Conservation (phyloP, 176 grass and related monocot species). For the Ananas comosus region DNA sequence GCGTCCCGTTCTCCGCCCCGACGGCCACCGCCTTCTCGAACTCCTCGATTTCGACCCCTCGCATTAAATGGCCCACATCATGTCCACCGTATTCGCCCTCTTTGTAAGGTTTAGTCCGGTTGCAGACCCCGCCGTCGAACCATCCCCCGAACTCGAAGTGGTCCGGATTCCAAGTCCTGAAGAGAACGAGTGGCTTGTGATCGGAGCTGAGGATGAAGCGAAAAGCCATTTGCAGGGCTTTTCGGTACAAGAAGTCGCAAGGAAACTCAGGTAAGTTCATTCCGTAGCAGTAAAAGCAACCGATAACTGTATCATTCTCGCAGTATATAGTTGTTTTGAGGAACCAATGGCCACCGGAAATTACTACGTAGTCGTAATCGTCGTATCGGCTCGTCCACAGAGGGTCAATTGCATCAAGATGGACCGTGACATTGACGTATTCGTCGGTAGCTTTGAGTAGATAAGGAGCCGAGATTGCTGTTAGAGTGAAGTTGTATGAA, state of each 20-base stretch:
- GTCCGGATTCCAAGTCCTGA: slow-evolving; percentile 62
- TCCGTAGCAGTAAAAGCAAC: slow-evolving; percentile 59
- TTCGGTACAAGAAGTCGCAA: slow-evolving; percentile 34
- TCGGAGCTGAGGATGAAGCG: slow-evolving; percentile 35
- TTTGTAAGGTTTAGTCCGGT: slow-evolving; percentile 57
- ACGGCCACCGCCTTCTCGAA: slow-evolving; percentile 30
- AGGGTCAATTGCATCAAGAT: slow-evolving; percentile 48
- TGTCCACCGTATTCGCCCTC: slow-evolving; percentile 27
- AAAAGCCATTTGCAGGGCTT: slow-evolving; percentile 35
- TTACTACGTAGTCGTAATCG: slow-evolving; percentile 64
- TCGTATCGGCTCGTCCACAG: slow-evolving; percentile 51
- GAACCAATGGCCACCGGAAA: slow-evolving; percentile 86
- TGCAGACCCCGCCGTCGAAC: slow-evolving; percentile 64
- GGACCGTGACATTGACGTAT: slow-evolving; percentile 41
- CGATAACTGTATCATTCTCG: slow-evolving; percentile 40
- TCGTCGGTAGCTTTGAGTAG: slow-evolving; percentile 53
- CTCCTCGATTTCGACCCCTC: slow-evolving; percentile 57
- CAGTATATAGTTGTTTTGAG: slow-evolving; percentile 61
- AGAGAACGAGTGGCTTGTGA: slow-evolving; percentile 64
- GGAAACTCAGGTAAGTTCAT: slow-evolving; percentile 40
- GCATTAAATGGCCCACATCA: slow-evolving; percentile 41
- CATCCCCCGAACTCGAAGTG: slow-evolving; percentile 79
- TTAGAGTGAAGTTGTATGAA: slow-evolving; percentile 61
- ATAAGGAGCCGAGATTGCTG: slow-evolving; percentile 69
- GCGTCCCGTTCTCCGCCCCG: neutral